Evolutionary conservation across 306 rosid genomes (phyloP).

Genomic region (Herpetospermum pedunculosum): DNA sequence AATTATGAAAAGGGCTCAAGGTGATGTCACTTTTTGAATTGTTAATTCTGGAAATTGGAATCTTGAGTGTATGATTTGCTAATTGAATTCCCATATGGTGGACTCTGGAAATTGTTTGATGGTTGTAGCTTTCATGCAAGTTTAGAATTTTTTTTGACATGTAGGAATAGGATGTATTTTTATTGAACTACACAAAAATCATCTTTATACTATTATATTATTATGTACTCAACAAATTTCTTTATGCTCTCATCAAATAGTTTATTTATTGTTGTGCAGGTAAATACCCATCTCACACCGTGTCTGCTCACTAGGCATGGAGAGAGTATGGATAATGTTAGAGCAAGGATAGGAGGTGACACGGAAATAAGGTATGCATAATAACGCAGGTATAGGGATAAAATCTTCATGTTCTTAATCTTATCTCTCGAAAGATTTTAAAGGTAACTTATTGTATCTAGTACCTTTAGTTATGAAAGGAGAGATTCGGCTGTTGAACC

Average conservation of each 20-base stretch:
- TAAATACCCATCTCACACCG: slow-evolving; percentile 94
- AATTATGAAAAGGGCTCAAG: not conserved
- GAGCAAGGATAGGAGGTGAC: slow-evolving; percentile 97
- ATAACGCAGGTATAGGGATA: not conserved
- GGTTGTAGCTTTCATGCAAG: not conserved
- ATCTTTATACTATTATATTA: not conserved
- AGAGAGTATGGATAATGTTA: slow-evolving; percentile 91
- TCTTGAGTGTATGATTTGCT: not conserved
- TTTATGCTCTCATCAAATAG: not conserved
- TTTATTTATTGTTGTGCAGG: slow-evolving; percentile 30
- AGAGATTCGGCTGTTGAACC: not conserved
- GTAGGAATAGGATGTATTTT: not conserved
- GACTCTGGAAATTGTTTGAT: not conserved
- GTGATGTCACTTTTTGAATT: not conserved
- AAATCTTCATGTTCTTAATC: not conserved
- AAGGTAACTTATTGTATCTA: not conserved
- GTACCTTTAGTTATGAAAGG: not conserved
- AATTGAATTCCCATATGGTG: not conserved
- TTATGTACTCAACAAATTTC: not conserved
- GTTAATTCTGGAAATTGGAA: not conserved
- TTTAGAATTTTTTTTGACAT: not conserved
- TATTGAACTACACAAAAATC: not conserved
- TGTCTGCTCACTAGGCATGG: slow-evolving; percentile 99
- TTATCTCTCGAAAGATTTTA: not conserved
- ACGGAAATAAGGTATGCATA: slow-evolving; percentile 53